Evolutionary conservation across 441 rosid genomes (phyloP).

Genomic region (Erodium trifolium): DNA sequence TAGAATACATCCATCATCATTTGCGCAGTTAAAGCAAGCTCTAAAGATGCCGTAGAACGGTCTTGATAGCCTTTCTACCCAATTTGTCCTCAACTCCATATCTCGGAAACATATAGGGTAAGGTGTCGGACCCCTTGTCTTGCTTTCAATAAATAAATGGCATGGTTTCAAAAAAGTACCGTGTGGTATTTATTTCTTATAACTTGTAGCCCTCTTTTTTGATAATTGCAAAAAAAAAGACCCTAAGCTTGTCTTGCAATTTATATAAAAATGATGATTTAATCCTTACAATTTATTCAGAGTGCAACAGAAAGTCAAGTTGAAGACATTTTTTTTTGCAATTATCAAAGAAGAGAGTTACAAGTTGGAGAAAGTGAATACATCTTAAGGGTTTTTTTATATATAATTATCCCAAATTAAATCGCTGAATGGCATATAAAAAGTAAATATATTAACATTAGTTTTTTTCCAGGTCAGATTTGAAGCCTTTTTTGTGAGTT

Average conservation of each 20-base stretch:
- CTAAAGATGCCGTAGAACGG: slow-evolving; percentile 64
- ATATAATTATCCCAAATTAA: not conserved
- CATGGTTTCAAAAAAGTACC: not conserved
- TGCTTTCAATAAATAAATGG: not conserved
- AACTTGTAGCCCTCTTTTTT: no score
- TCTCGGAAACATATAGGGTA: slow-evolving; percentile 21
- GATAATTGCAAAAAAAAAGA: no score
- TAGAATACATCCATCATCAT: slow-evolving; percentile 81
- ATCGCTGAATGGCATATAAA: not conserved
- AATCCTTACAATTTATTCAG: no score
- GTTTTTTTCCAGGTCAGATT: slow-evolving; percentile 25
- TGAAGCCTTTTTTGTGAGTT: slow-evolving; percentile 18
- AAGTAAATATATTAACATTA: not conserved
- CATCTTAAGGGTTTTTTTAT: not conserved
- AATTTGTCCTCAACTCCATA: slow-evolving; percentile 16
- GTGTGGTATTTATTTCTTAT: no score
- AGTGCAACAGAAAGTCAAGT: no score
- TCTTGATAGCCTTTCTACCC: slow-evolving; percentile 7
- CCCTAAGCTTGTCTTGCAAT: no score
- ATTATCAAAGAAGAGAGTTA: no score
- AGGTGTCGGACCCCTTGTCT: slow-evolving; percentile 2
- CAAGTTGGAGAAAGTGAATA: no score
- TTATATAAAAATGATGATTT: no score
- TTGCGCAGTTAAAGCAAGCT: slow-evolving; percentile 86
- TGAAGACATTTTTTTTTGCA: no score